phyloP scores from a whole-genome alignment of 2,329 filamentous ascomycete genomes.

The Thielaviopsis musarum region DNA sequence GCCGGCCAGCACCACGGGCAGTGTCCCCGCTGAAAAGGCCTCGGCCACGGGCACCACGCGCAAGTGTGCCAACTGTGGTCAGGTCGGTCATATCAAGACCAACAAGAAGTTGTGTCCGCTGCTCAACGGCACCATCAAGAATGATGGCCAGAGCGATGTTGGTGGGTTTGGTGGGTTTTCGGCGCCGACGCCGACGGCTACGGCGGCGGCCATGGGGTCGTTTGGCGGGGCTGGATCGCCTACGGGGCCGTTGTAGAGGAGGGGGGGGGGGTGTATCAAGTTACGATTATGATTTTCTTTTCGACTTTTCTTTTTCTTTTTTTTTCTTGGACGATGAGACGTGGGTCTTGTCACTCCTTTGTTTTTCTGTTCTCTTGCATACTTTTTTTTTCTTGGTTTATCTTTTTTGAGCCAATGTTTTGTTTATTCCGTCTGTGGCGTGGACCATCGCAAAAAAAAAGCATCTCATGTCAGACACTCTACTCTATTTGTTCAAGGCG shows the following conservation, averaged over 20 bases:
- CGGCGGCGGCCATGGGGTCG: neutral
- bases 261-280: neutral
- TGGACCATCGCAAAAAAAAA: no score
- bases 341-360: no score
- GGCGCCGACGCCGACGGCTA: conserved; percentile 6
- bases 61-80: conserved; percentile 95
- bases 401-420: no score
- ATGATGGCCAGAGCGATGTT: conserved; percentile 36
- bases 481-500: no score
- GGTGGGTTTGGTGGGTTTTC: conserved; percentile 33
- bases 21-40: neutral
- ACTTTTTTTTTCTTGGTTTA: no score
- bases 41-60: conserved; percentile 48
- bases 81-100: conserved; percentile 95
- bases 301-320: conserved; percentile 14
- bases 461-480: no score
- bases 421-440: no score
- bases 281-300: neutral
- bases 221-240: neutral
- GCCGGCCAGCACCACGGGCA: conserved; percentile 31
- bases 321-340: conserved; percentile 12
- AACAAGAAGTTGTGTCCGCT: conserved; percentile 94
- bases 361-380: no score
- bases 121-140: conserved; percentile 66
- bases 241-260: neutral